Conservation (phyloP, 1,284 basidiomycete species). For the Athelia psychrophila region DNA sequence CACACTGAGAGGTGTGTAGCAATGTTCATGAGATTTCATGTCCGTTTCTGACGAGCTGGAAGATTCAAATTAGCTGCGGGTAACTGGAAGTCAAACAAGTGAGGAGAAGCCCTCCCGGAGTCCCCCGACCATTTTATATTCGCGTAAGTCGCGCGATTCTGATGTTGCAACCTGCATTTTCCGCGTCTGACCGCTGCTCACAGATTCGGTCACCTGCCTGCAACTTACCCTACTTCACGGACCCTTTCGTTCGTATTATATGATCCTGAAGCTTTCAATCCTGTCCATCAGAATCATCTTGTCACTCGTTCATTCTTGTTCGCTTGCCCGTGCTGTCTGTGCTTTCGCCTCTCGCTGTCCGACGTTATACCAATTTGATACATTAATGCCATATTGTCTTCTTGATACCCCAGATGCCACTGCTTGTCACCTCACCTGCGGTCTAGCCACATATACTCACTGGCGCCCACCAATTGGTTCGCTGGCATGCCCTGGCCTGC, state of each 20-base stretch:
- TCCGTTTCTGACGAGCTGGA: constrained; percentile 6
- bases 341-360: constrained; percentile 1
- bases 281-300: not conserved
- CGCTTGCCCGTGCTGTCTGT: not conserved
- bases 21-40: constrained; percentile 3
- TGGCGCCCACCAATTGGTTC: too few relatives aligned
- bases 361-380: not conserved
- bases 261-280: not conserved
- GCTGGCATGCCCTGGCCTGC: too few relatives aligned
- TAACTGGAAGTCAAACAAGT: constrained; percentile 72
- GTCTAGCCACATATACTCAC: too few relatives aligned
- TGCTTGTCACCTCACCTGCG: too few relatives aligned
- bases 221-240: too few relatives aligned
- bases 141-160: not conserved
- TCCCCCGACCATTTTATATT: not conserved
- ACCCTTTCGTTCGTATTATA: not conserved
- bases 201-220: not conserved
- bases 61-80: constrained; percentile 74
- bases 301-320: not conserved
- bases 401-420: too few relatives aligned
- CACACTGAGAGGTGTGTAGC: constrained; percentile 66
- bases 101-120: constrained; percentile 39
- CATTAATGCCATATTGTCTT: not conserved
- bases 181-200: not conserved
- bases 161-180: not conserved